A percentile compares a stretch with the other conserved stretches of the same genome.
phyloP scores from a whole-genome alignment of 352 stramenopile species.

The Phytophthora tentaculata region DNA sequence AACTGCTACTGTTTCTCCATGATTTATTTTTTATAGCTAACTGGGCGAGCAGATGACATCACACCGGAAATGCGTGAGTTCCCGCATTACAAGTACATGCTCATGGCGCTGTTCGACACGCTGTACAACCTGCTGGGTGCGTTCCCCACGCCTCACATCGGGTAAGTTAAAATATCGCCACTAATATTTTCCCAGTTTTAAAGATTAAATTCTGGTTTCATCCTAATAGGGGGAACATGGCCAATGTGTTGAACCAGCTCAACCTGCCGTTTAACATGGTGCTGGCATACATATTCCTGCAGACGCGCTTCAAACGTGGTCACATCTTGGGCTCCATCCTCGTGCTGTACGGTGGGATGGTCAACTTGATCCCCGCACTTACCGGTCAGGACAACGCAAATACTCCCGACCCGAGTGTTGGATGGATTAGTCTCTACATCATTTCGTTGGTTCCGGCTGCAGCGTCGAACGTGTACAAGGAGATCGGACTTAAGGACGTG shows the following conservation, averaged over 20 bases:
- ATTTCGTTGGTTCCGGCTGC: constrained; percentile 72
- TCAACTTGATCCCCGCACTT: constrained; percentile 85
- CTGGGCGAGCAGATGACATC: constrained; percentile 64
- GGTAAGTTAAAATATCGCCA: constrained; percentile 41
- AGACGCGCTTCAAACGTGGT: constrained; percentile 81
- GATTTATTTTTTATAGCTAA: constrained; percentile 3
- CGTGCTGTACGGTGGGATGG: constrained; percentile 85
- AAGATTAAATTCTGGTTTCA: constrained; percentile 3
- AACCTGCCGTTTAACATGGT: constrained; percentile 91
- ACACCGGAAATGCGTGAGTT: constrained; percentile 83
- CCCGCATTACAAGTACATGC: constrained; percentile 87
- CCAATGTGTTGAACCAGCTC: constrained; percentile 86
- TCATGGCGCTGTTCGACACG: constrained; percentile 89
- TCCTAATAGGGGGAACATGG: constrained; percentile 71
- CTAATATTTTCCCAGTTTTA: not conserved
- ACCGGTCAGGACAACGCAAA: constrained; percentile 70
- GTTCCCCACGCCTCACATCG: constrained; percentile 88
- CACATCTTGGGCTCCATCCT: constrained; percentile 87
- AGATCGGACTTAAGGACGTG: constrained; percentile 89
- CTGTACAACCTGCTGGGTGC: constrained; percentile 82
- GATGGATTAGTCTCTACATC: constrained; percentile 86
- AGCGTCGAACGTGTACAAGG: constrained; percentile 89
- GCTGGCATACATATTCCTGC: constrained; percentile 80
- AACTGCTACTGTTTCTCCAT: constrained; percentile 1
- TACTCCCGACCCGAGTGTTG: constrained; percentile 73